These are phyloP conservation scores for Tricholoma saponaceum DNA, from an alignment of 768 basidiomycete species.

Conservation along the genomic window DNA sequence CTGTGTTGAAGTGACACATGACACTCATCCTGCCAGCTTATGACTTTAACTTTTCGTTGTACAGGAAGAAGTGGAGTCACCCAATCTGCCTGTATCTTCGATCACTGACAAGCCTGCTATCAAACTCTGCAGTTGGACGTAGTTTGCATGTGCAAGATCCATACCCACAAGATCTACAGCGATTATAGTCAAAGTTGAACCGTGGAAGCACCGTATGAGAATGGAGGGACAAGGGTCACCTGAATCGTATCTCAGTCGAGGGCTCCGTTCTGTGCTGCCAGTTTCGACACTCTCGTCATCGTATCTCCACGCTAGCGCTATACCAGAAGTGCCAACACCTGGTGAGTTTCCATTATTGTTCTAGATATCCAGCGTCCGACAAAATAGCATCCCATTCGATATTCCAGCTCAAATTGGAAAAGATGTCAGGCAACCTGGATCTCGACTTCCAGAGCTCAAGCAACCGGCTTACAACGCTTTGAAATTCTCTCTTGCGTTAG, in stretches of 20 bases:
- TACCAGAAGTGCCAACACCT: background rate
- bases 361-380: background rate
- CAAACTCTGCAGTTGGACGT: background rate
- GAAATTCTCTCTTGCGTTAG: conserved; percentile 9
- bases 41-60: too few relatives aligned
- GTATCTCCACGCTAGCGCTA: background rate
- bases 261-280: background rate
- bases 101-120: too few relatives aligned
- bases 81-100: too few relatives aligned
- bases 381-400: background rate
- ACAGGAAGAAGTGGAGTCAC: too few relatives aligned
- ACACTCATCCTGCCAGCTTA: too few relatives aligned
- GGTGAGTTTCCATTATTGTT: background rate
- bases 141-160: background rate
- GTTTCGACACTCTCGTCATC: background rate
- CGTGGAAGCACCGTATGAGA: background rate
- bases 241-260: background rate
- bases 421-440: background rate
- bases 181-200: background rate
- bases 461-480: conserved; percentile 8
- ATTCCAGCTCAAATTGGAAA: background rate
- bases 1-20: too few relatives aligned
- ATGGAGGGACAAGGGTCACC: background rate
- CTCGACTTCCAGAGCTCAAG: background rate
- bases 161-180: background rate